These are phyloP conservation scores for Lentinula guzmanii DNA, from an alignment of 768 basidiomycete species.

Conservation along the genomic window DNA sequence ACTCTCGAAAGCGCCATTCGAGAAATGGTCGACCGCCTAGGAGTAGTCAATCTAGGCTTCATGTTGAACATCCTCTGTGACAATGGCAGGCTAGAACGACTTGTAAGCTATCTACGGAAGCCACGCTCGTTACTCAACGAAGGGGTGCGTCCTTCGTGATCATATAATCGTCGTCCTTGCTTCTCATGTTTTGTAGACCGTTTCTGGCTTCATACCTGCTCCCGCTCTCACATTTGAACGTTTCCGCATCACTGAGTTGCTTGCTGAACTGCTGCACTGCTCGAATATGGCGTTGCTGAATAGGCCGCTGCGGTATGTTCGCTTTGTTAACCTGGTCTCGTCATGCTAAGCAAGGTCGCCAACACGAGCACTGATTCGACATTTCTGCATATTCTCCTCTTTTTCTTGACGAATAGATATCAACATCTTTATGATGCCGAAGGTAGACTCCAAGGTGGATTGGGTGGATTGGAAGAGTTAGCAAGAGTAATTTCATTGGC, in stretches of 20 bases:
- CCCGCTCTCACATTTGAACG: constrained; percentile 87
- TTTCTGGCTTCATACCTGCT: not conserved
- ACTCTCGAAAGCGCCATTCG: constrained; percentile 66
- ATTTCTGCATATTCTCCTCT: not conserved
- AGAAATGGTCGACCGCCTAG: constrained; percentile 80
- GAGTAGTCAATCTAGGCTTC: constrained; percentile 86
- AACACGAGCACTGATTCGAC: constrained; percentile 1
- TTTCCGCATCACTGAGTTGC: constrained; percentile 93
- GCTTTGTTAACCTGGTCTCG: not conserved
- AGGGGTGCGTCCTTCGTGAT: not conserved
- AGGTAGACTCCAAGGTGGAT: constrained; percentile 84
- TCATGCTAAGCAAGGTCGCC: not conserved
- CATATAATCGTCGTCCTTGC: not conserved
- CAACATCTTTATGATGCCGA: constrained; percentile 72
- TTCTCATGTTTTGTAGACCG: not conserved
- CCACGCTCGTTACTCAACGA: constrained; percentile 39
- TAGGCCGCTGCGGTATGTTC: constrained; percentile 46
- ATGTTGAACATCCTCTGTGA: constrained; percentile 72
- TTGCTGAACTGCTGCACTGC: constrained; percentile 94
- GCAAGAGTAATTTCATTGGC: constrained; percentile 71
- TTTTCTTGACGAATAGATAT: constrained; percentile 18
- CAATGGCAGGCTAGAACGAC: constrained; percentile 41
- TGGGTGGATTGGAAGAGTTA: constrained; percentile 78
- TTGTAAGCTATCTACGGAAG: constrained; percentile 62
- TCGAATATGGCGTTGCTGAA: constrained; percentile 98